Conservation (phyloP, 1,284 basidiomycete genomes). For the Amylostereum areolatum region DNA sequence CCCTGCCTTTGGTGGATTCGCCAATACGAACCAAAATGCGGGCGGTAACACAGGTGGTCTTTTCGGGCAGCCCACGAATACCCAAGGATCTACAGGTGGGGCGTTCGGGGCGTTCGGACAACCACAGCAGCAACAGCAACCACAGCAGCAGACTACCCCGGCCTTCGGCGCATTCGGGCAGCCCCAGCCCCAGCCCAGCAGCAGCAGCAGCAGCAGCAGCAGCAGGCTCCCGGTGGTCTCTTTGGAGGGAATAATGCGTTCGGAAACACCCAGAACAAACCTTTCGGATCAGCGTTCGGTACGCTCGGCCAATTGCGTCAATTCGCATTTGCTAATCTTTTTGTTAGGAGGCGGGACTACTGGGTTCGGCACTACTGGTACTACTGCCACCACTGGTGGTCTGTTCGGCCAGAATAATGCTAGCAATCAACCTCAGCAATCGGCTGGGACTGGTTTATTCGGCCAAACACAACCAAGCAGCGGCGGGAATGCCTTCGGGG, state of each 20-base stretch:
- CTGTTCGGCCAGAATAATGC: constrained; percentile 32
- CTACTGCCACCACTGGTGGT: constrained; percentile 27
- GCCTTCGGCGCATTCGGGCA: constrained; percentile 35
- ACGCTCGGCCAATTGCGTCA: not conserved
- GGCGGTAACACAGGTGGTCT: constrained; percentile 19
- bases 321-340: not conserved
- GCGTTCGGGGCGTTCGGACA: constrained; percentile 31
- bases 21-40: constrained; percentile 18
- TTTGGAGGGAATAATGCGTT: constrained; percentile 18
- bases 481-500: not conserved
- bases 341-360: constrained; percentile 8
- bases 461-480: not conserved
- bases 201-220: constrained; percentile 14
- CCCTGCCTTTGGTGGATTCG: constrained; percentile 22
- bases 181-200: constrained; percentile 18
- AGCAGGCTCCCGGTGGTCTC: constrained; percentile 16
- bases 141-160: constrained; percentile 13
- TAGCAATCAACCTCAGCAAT: constrained; percentile 5
- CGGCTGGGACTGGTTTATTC: constrained; percentile 22
- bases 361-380: constrained; percentile 27
- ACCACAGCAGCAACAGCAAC: constrained; percentile 18
- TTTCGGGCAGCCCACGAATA: constrained; percentile 28
- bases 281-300: not conserved
- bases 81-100: constrained; percentile 10
- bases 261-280: constrained; percentile 12